Base-by-base conservation (phyloP, 441 rosid species). In the Rhodomyrtus psidioides region DNA sequence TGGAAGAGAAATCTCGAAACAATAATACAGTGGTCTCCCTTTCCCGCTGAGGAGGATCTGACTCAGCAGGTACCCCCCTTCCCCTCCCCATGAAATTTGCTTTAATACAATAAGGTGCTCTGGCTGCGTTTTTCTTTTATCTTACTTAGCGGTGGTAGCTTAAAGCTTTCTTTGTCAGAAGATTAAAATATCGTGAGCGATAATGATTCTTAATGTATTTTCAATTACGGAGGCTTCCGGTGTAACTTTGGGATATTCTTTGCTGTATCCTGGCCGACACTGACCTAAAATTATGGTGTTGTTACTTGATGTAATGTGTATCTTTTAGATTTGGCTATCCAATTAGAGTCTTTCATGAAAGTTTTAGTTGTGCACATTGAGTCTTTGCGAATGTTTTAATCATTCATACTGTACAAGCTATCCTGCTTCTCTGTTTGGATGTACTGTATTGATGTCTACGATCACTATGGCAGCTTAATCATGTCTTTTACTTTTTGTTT, bases 21-120 rank as follows among this genome's bases (percentile, higher is more conserved):
- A 3, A 85, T 96, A 51, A 89, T 91, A 83, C 92, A 92, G 30
- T 97, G 99, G 99, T 95, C 98, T 79, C 98, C 99, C 4, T 97
- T 91, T 87, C 88, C 94, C 24, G 88, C 90, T 86, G 96, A 96
- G 92, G 88, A 88, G 5, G 99, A 97, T 79, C 94, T 97, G 84
- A 95, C 94, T 75, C 89, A 87, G 51, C 98, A 97, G 99, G 99
- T 97, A 89, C 44, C 28, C 14, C 26, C 75, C 39, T 27, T 56
- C 49, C 49, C n/a, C 79, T 70, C 26, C 79, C 15, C 26, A 4
- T 21, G 79, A 70, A 30, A 17, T 30, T 17, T 62, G 46, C 24
- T 82, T 82, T 82, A 54, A 53, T 27, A 34, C n/a, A 28, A 55
- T 53, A n/a, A 30, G 58, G 34, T 10, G 16, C 44, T 62, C 44